A percentile compares a stretch with the other conserved stretches of the same genome.
phyloP scores from a whole-genome alignment of 768 basidiomycete genomes.

The Punctularia strigosozonata region DNA sequence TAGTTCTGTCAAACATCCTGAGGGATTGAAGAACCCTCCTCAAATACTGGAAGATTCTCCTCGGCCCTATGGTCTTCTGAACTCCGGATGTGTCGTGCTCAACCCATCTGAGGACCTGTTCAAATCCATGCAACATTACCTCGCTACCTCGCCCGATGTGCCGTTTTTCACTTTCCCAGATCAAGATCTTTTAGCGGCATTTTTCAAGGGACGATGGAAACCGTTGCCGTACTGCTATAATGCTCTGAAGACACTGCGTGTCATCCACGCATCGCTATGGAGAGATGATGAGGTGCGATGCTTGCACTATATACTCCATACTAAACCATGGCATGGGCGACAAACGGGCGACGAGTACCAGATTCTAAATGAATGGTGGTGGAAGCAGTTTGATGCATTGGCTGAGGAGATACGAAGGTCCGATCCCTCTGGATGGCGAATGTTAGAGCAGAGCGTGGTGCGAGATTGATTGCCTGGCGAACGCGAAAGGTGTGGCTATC shows the following conservation, averaged over 20 bases:
- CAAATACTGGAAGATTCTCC: conserved; percentile 34
- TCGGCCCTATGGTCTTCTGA: conserved; percentile 73
- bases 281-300: conserved; percentile 75
- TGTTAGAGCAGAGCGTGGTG: background rate
- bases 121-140: conserved; percentile 39
- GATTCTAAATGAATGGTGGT: conserved; percentile 66
- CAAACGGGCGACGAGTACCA: conserved; percentile 38
- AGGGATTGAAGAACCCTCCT: conserved; percentile 34
- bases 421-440: conserved; percentile 34
- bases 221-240: conserved; percentile 85
- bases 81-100: conserved; percentile 83
- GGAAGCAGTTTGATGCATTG: conserved; percentile 43
- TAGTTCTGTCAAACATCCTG: conserved; percentile 36
- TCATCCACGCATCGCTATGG: conserved; percentile 70
- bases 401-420: conserved; percentile 28
- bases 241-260: conserved; percentile 77
- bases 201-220: conserved; percentile 70
- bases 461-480: background rate
- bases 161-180: conserved; percentile 69
- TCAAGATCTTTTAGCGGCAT: conserved; percentile 79
- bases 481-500: background rate
- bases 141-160: conserved; percentile 44
- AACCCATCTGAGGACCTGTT: conserved; percentile 54
- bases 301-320: conserved; percentile 75
- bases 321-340: conserved; percentile 76